Percentiles rank a stretch among this genome's conserved stretches.
These are phyloP conservation scores for Metarhizium guizhouense DNA, from an alignment of 2,329 filamentous ascomycete genomes.

Conservation along the genomic window DNA sequence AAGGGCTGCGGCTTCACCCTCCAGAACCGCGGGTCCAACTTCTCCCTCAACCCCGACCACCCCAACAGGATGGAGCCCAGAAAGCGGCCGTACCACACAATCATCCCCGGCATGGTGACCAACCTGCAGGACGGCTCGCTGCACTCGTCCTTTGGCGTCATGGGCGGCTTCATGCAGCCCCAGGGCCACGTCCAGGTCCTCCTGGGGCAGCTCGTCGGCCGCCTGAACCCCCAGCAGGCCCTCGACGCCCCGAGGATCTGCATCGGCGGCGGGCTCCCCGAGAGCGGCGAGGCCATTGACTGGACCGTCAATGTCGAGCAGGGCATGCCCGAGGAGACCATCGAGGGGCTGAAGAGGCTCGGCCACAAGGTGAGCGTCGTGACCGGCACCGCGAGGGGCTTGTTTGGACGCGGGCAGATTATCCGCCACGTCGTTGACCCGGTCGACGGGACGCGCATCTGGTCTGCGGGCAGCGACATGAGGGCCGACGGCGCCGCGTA, in stretches of 20 bases:
- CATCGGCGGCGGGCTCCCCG: constrained; percentile 65
- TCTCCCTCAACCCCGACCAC: constrained; percentile 61
- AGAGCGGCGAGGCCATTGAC: constrained; percentile 47
- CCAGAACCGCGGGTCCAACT: constrained; percentile 88
- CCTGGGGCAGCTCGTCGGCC: constrained; percentile 78
- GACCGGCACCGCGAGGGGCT: constrained; percentile 50
- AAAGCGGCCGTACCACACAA: constrained; percentile 94
- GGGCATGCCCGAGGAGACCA: constrained; percentile 60
- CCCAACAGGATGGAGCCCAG: constrained; percentile 72
- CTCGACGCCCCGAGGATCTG: constrained; percentile 89
- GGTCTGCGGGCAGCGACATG: constrained; percentile 82
- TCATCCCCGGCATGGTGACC: constrained; percentile 88
- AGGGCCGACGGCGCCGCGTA: constrained; percentile 71
- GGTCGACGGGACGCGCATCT: constrained; percentile 60
- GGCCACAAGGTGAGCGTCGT: constrained; percentile 69
- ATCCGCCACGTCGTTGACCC: constrained; percentile 68
- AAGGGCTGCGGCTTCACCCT: constrained; percentile 82
- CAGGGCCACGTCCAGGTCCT: constrained; percentile 93
- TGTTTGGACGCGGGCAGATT: constrained; percentile 83
- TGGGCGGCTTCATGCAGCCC: constrained; percentile 98
- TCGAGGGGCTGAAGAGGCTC: constrained; percentile 56
- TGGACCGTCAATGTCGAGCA: constrained; percentile 72
- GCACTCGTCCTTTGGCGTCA: constrained; percentile 86
- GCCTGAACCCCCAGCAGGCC: constrained; percentile 74
- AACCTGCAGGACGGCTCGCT: constrained; percentile 64